Evolutionary conservation across 2,329 filamentous ascomycete species (phyloP).

Genomic region (Penicillium sp.): DNA sequence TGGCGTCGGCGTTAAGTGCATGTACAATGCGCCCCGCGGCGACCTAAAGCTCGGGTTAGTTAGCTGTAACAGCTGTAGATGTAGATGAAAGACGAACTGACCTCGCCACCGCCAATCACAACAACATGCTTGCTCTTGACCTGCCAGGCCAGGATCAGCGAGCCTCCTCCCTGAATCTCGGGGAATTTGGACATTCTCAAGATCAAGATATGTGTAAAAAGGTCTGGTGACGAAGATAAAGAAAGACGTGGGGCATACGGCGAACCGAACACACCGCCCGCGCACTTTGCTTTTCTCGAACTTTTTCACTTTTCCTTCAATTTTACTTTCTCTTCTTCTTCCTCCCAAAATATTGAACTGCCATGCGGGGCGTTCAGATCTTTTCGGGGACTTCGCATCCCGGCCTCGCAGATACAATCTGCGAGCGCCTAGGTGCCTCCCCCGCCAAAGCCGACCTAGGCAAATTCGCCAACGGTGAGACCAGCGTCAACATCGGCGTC

Average conservation of each 20-base stretch:
- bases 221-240: conserved; percentile 1
- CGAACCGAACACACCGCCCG: conserved; percentile 6
- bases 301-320: conserved; percentile 20
- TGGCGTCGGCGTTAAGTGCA: conserved; percentile 89
- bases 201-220: background rate
- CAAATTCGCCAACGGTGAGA: conserved; percentile 68
- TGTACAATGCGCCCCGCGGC: conserved; percentile 91
- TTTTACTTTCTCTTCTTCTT: conserved; percentile 11
- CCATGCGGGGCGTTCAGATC: conserved; percentile 63
- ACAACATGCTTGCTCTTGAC: conserved; percentile 81
- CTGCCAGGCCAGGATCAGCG: conserved; percentile 93
- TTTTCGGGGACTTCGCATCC: conserved; percentile 65
- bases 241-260: conserved; percentile 20
- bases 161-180: conserved; percentile 81
- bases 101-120: conserved; percentile 94
- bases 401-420: conserved; percentile 60
- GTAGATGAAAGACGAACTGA: conserved; percentile 42
- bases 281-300: conserved; percentile 9
- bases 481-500: conserved; percentile 61
- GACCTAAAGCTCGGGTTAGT: conserved; percentile 55
- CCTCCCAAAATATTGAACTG: conserved; percentile 14
- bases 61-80: conserved; percentile 1
- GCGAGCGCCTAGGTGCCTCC: conserved; percentile 59
- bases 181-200: conserved; percentile 60
- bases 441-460: conserved; percentile 57